A percentile compares a stretch with the other conserved stretches of the same genome.
Conservation (phyloP, 371 early-diverging fungal species). For the Syncephalastrum sp. region DNA sequence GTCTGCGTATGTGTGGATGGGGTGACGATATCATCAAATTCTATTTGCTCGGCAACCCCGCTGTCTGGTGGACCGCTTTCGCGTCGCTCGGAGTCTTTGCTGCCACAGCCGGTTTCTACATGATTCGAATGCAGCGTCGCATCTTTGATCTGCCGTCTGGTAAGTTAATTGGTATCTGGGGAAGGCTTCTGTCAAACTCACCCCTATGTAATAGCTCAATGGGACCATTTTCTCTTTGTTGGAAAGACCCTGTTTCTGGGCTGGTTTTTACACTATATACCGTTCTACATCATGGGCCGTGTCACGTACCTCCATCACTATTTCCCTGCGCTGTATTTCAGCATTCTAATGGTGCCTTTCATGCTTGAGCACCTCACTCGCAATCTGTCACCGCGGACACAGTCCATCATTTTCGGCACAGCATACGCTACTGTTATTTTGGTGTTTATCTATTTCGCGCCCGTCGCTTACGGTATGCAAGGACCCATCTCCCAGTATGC, state of each 20-base stretch:
- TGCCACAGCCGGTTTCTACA: constrained; percentile 47
- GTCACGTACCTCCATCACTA: constrained; percentile 99
- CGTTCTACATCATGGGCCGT: constrained; percentile 98
- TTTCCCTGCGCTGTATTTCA: constrained; percentile 97
- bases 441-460: constrained; percentile 77
- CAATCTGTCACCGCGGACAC: constrained; percentile 8
- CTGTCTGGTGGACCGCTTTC: constrained; percentile 92
- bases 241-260: constrained; percentile 78
- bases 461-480: constrained; percentile 83
- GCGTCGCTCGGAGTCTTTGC: constrained; percentile 59
- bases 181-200: no score
- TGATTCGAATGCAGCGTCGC: constrained; percentile 70
- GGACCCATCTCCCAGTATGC: constrained; percentile 63
- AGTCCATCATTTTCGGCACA: constrained; percentile 37
- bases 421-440: constrained; percentile 43
- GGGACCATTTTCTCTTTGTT: constrained; percentile 72
- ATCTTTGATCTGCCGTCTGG: constrained; percentile 59
- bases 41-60: constrained; percentile 95
- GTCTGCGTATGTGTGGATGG: constrained; percentile 98
- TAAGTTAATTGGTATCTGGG: constrained; percentile 23
- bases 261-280: constrained; percentile 96
- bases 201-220: constrained; percentile 40
- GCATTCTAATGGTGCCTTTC: constrained; percentile 74
- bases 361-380: constrained; percentile 71
- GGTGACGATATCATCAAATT: constrained; percentile 85